Evolutionary conservation across 108 stramenopile species (phyloP).

Genomic region (Cyclostephanos invisitatus): DNA sequence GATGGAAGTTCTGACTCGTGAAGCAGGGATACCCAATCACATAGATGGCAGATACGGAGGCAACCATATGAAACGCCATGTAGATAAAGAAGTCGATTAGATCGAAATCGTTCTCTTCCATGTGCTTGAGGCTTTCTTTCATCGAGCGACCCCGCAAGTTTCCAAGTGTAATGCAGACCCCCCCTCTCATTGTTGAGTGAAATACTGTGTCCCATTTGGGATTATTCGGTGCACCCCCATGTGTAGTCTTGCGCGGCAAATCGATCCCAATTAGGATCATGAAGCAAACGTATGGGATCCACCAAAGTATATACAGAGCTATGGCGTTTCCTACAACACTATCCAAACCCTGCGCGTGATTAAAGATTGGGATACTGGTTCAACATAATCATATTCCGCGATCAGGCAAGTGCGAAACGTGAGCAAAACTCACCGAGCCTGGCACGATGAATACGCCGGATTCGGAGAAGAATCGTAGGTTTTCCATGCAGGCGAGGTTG

Average conservation of each 20-base stretch:
- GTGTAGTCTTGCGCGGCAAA: constrained; percentile 42
- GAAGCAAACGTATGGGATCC: constrained; percentile 54
- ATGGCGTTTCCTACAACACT: constrained; percentile 53
- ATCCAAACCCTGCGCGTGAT: constrained; percentile 18
- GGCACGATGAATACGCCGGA: constrained; percentile 24
- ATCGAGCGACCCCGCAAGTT: constrained; percentile 50
- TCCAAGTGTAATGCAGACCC: constrained; percentile 45
- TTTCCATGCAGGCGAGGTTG: constrained; percentile 39
- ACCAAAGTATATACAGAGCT: constrained; percentile 57
- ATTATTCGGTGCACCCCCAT: constrained; percentile 22
- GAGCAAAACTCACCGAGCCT: constrained; percentile 18
- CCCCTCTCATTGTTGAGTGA: constrained; percentile 50
- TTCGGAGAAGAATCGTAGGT: constrained; percentile 44
- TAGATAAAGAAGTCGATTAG: constrained; percentile 58
- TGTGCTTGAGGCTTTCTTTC: constrained; percentile 43
- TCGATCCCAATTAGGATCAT: constrained; percentile 58
- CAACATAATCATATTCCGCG: neutral
- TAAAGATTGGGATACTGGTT: neutral
- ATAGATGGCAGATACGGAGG: constrained; percentile 30
- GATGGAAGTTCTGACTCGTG: constrained; percentile 24
- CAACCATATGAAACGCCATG: constrained; percentile 51
- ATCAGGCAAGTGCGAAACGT: neutral
- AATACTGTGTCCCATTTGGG: constrained; percentile 67
- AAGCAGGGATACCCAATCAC: constrained; percentile 55
- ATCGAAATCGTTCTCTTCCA: constrained; percentile 55